Conservation (phyloP, 2,329 filamentous ascomycete species). For the Fusarium pseudoanthophilum region DNA sequence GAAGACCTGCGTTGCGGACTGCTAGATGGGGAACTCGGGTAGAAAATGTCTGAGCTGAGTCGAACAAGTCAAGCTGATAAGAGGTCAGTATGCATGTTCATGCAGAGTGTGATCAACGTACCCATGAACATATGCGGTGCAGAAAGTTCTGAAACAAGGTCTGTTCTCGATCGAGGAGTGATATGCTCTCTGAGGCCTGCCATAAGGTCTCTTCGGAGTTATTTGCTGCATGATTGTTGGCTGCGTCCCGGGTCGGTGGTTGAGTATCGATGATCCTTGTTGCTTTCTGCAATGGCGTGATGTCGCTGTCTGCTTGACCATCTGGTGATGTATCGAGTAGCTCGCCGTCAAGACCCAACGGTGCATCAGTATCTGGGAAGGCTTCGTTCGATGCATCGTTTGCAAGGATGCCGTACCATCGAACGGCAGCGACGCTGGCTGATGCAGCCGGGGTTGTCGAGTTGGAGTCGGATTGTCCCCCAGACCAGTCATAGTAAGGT, state of each 20-base stretch:
- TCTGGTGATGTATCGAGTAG: slow-evolving; percentile 13
- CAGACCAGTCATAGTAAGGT: slow-evolving; percentile 2
- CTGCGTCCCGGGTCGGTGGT: neutral
- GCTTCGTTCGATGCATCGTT: slow-evolving; percentile 27
- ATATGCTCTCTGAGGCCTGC: slow-evolving; percentile 37
- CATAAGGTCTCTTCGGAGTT: slow-evolving; percentile 33
- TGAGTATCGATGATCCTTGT: slow-evolving; percentile 37
- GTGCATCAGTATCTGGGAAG: neutral
- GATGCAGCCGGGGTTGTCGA: slow-evolving; percentile 40
- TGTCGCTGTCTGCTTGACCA: slow-evolving; percentile 9
- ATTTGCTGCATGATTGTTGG: neutral
- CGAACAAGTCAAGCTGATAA: slow-evolving; percentile 40
- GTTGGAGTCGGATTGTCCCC: slow-evolving; percentile 27
- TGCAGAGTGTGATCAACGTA: neutral
- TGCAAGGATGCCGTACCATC: slow-evolving; percentile 42
- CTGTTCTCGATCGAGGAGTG: slow-evolving; percentile 37
- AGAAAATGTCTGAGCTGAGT: slow-evolving; percentile 37
- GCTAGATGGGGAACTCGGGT: slow-evolving; percentile 37
- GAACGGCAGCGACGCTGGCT: slow-evolving; percentile 38
- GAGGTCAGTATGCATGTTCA: neutral
- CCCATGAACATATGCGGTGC: slow-evolving; percentile 42
- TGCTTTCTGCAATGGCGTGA: slow-evolving; percentile 27
- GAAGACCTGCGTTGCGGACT: slow-evolving; percentile 60
- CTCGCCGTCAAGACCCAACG: neutral
- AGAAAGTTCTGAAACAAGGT: slow-evolving; percentile 40